Conservation (phyloP, 2,329 filamentous ascomycete genomes). For the Ophiostoma sp. region DNA sequence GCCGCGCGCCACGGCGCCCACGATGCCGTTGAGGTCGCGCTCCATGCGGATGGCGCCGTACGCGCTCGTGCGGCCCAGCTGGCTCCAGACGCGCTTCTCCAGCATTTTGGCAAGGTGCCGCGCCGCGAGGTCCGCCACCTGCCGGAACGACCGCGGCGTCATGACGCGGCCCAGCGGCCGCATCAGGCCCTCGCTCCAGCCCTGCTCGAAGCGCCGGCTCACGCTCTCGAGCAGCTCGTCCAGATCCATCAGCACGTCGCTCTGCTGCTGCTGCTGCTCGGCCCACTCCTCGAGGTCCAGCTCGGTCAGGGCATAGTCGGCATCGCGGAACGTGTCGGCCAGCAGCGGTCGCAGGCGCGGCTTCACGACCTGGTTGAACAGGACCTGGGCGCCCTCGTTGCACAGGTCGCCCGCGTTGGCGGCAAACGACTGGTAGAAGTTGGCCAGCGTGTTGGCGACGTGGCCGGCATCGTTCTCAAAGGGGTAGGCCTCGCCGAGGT, state of each 20-base stretch:
- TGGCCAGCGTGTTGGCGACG: constrained; percentile 62
- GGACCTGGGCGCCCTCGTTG: constrained; percentile 74
- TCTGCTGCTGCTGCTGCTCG: constrained; percentile 37
- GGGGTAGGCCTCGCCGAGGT: constrained; percentile 64
- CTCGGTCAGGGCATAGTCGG: constrained; percentile 71
- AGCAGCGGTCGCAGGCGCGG: constrained; percentile 77
- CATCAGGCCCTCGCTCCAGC: constrained; percentile 74
- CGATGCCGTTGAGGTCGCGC: constrained; percentile 72
- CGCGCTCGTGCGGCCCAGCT: constrained; percentile 63
- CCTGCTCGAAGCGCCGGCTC: constrained; percentile 70
- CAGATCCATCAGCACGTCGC: constrained; percentile 36
- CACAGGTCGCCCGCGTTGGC: constrained; percentile 76
- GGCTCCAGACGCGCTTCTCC: constrained; percentile 78
- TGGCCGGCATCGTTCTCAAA: constrained; percentile 69
- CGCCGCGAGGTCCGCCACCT: constrained; percentile 60
- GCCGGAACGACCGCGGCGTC: constrained; percentile 68
- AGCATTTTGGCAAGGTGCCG: constrained; percentile 70
- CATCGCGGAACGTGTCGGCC: constrained; percentile 82
- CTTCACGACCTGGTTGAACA: constrained; percentile 84
- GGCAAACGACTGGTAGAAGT: constrained; percentile 66
- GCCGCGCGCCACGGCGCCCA: constrained; percentile 60
- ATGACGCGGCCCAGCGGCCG: constrained; percentile 79
- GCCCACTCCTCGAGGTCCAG: constrained; percentile 55
- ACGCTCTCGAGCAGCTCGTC: constrained; percentile 61
- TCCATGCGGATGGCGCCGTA: constrained; percentile 78